phyloP scores from a whole-genome alignment of 2,329 filamentous ascomycete species.

The Epichloe sp. region DNA sequence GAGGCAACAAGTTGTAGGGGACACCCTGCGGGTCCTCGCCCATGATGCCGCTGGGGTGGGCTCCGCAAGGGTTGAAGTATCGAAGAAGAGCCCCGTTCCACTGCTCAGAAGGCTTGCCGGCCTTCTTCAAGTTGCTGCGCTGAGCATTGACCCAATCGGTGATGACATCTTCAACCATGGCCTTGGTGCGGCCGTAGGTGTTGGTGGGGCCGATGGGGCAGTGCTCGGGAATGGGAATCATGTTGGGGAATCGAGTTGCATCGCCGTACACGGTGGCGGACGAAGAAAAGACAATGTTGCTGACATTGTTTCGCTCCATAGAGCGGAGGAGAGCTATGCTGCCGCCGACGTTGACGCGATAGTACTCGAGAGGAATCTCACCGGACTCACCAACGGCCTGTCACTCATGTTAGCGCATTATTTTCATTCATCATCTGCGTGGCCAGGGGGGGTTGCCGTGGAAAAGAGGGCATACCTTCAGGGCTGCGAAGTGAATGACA shows the following conservation, averaged over 20 bases:
- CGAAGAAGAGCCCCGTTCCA: conserved; percentile 90
- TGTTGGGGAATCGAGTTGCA: conserved; percentile 86
- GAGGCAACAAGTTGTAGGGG: conserved; percentile 87
- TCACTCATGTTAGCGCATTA: not conserved
- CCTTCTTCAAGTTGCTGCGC: conserved; percentile 70
- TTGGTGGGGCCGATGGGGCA: conserved; percentile 96
- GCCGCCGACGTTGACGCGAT: conserved; percentile 90
- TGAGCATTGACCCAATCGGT: conserved; percentile 81
- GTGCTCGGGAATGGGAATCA: conserved; percentile 97
- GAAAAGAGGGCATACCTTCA: conserved; percentile 52
- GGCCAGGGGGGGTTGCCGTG: no score
- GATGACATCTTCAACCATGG: conserved; percentile 82
- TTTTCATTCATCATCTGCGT: no score
- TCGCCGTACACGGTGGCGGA: conserved; percentile 98
- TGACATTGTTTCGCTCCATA: conserved; percentile 83
- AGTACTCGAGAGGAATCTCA: conserved; percentile 94
- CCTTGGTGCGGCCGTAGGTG: conserved; percentile 94
- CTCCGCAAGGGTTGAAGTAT: conserved; percentile 96
- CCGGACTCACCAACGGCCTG: conserved; percentile 91
- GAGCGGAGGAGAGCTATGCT: conserved; percentile 74
- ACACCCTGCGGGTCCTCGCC: conserved; percentile 94
- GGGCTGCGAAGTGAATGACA: conserved; percentile 95
- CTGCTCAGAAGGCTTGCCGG: conserved; percentile 60
- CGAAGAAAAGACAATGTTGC: conserved; percentile 97
- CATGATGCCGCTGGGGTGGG: conserved; percentile 93